Conservation (phyloP, 805 yeast species). For the Sungouiozyma intestinalis region DNA sequence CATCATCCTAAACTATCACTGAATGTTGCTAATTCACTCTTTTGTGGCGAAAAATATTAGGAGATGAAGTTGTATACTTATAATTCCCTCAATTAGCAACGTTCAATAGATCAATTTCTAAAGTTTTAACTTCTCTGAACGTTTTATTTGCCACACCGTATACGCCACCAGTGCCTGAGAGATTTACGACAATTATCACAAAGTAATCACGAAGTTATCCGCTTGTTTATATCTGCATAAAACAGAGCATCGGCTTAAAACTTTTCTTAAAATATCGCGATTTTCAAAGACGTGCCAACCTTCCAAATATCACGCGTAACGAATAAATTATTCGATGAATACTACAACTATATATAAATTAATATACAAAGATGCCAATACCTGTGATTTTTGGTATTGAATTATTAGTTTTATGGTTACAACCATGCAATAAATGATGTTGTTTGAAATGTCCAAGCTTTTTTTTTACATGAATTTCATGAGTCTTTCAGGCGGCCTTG, state of each 20-base stretch:
- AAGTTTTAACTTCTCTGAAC: not conserved
- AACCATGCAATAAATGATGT: not conserved
- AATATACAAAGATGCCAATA: not conserved
- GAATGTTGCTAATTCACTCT: no score
- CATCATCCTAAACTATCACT: no score
- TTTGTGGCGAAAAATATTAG: no score
- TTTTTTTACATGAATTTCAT: conserved; percentile 27
- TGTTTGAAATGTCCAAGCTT: not conserved
- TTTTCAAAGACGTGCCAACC: not conserved
- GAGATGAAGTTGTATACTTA: no score
- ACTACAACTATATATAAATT: not conserved
- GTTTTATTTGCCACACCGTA: not conserved
- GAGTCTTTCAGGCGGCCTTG: conserved; percentile 51
- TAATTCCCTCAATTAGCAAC: no score
- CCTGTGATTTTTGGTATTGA: no score
- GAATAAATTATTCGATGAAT: not conserved
- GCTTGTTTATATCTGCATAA: not conserved
- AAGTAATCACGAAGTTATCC: no score
- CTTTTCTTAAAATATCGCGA: not conserved
- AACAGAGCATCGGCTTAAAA: not conserved
- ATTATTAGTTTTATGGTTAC: no score
- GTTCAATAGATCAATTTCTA: not conserved
- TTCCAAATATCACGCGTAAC: not conserved
- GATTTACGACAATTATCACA: not conserved
- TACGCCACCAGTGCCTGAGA: not conserved